Evolutionary conservation across 2,329 filamentous ascomycete species (phyloP).

Genomic region (Daldinia eschscholtzii): DNA sequence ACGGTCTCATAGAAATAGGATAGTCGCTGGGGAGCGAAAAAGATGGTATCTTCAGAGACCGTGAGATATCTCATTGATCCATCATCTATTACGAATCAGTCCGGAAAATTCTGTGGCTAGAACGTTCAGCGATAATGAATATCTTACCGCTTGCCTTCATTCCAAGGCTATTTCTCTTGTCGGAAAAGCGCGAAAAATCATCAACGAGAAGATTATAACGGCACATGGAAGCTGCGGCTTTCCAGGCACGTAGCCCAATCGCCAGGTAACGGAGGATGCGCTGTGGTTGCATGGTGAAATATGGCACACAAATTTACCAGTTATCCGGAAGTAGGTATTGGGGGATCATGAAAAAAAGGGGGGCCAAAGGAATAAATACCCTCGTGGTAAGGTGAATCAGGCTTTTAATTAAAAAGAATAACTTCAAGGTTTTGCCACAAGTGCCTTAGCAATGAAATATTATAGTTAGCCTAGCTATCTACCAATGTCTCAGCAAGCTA

Average conservation of each 20-base stretch:
- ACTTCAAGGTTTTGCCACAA: not conserved
- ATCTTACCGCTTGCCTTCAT: conserved; percentile 48
- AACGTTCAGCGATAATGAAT: not conserved
- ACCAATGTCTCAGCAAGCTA: not conserved
- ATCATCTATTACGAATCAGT: conserved; percentile 16
- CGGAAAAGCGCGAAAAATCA: conserved; percentile 38
- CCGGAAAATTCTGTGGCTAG: not conserved
- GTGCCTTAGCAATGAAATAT: not conserved
- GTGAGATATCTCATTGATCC: conserved; percentile 17
- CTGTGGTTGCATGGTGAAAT: conserved; percentile 7
- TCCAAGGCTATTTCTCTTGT: conserved; percentile 47
- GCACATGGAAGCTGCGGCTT: conserved; percentile 8
- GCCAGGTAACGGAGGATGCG: not conserved
- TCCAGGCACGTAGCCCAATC: not conserved
- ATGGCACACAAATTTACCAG: not conserved
- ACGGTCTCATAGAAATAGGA: conserved; percentile 62
- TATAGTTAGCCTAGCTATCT: not conserved
- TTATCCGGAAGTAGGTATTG: not conserved
- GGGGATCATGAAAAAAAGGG: no score
- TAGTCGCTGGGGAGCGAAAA: conserved; percentile 55
- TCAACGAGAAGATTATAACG: conserved; percentile 25
- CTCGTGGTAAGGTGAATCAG: not conserved
- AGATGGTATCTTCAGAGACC: conserved; percentile 54
- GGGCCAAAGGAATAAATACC: not conserved
- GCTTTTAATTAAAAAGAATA: not conserved